phyloP scores from a whole-genome alignment of 345 rosid genomes.

The Brassica incana region DNA sequence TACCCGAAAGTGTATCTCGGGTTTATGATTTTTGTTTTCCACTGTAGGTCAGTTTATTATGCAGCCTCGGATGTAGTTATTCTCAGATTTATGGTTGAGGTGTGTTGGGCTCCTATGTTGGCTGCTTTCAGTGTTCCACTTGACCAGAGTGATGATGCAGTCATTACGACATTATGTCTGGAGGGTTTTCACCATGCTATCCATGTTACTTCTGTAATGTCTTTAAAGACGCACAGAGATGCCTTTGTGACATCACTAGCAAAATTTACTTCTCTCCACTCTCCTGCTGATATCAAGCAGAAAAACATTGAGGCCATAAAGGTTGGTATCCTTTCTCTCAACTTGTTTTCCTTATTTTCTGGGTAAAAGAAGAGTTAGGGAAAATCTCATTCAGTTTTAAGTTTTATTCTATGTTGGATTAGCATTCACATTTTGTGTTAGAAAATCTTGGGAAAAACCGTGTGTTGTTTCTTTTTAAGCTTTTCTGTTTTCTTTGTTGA shows the following conservation, averaged over 20 bases:
- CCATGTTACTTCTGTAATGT: slow-evolving; percentile 97
- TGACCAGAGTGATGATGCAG: slow-evolving; percentile 95
- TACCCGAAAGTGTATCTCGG: slow-evolving; percentile 8
- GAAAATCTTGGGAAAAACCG: not conserved
- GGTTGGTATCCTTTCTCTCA: slow-evolving; percentile 50
- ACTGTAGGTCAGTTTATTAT: slow-evolving; percentile 96
- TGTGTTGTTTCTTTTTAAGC: not conserved
- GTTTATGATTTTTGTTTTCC: slow-evolving; percentile 36
- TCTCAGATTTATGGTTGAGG: slow-evolving; percentile 98
- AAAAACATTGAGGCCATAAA: slow-evolving; percentile 89
- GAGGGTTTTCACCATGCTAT: slow-evolving; percentile 94
- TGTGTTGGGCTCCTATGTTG: slow-evolving; percentile 99
- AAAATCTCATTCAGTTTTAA: slow-evolving; percentile 1
- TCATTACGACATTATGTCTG: slow-evolving; percentile 79
- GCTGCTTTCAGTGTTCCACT: slow-evolving; percentile 99
- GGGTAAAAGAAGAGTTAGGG: slow-evolving; percentile 1
- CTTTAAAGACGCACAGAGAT: slow-evolving; percentile 99
- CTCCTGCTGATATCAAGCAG: slow-evolving; percentile 97
- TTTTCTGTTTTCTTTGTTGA: slow-evolving; percentile 17
- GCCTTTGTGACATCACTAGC: slow-evolving; percentile 99
- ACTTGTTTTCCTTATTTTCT: not conserved
- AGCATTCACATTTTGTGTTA: slow-evolving; percentile 12
- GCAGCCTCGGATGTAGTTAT: slow-evolving; percentile 98
- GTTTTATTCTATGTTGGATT: slow-evolving; percentile 23
- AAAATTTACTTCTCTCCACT: slow-evolving; percentile 96